Conservation (phyloP, 1,284 basidiomycete species). For the Pseudozyma thailandica region DNA sequence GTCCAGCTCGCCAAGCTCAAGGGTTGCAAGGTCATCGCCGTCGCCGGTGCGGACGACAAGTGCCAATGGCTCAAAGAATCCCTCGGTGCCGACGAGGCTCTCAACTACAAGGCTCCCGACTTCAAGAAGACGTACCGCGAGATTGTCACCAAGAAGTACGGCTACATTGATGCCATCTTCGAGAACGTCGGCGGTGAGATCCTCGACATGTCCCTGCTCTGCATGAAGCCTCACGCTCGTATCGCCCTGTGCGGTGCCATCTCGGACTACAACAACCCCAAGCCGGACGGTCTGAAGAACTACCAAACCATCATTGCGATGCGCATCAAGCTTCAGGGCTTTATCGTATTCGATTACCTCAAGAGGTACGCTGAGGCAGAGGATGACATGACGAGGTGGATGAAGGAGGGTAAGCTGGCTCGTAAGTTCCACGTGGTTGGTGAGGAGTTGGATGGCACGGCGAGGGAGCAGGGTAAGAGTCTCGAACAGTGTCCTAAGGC, state of each 20-base stretch:
- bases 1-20: conserved; percentile 73
- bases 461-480: conserved; percentile 21
- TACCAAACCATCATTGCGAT: conserved; percentile 76
- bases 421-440: conserved; percentile 71
- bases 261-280: conserved; percentile 67
- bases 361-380: conserved; percentile 43
- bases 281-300: conserved; percentile 68
- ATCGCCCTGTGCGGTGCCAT: conserved; percentile 84
- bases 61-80: conserved; percentile 83
- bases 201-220: conserved; percentile 55
- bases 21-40: conserved; percentile 79
- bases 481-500: conserved; percentile 43
- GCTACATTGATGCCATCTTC: conserved; percentile 54
- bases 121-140: conserved; percentile 76
- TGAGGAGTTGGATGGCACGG: conserved; percentile 35
- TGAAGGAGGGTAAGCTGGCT: conserved; percentile 79
- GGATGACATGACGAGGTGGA: conserved; percentile 71
- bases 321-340: conserved; percentile 82
- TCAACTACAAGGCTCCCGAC: conserved; percentile 82
- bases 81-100: conserved; percentile 80
- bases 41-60: conserved; percentile 82
- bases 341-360: conserved; percentile 68
- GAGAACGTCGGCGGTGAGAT: conserved; percentile 57
- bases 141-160: conserved; percentile 70
- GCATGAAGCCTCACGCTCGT: conserved; percentile 80